These are phyloP conservation scores for Trichophyton benhamiae DNA, from an alignment of 2,329 filamentous ascomycete genomes.

Conservation along the genomic window DNA sequence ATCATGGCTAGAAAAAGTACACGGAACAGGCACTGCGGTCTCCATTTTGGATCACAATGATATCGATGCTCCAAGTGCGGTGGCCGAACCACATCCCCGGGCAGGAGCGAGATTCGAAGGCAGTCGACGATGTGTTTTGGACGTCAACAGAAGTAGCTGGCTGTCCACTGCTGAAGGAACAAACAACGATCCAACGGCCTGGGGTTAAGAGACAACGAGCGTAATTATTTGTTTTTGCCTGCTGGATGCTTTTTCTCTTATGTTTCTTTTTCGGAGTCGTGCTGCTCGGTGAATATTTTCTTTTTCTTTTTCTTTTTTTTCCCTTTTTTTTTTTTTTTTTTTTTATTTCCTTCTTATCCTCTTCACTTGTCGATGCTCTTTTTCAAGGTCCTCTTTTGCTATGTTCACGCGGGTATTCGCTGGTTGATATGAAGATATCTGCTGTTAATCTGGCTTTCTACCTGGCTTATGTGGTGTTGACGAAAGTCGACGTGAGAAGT, in stretches of 20 bases:
- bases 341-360: neutral
- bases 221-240: neutral
- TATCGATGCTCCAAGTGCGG: neutral
- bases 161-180: neutral
- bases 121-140: neutral
- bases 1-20: constrained; percentile 28
- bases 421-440: neutral
- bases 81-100: constrained; percentile 2
- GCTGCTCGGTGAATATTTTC: constrained; percentile 3
- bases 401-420: neutral
- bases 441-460: neutral
- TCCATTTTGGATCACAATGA: constrained; percentile 23
- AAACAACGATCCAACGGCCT: neutral
- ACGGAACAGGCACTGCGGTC: constrained; percentile 30
- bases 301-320: neutral
- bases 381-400: neutral
- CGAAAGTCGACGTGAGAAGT: neutral
- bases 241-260: neutral
- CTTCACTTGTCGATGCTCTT: neutral
- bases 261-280: neutral
- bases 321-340: neutral
- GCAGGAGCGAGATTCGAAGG: neutral
- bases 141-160: neutral
- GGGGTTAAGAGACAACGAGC: neutral
- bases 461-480: neutral